Percentiles rank a stretch among this genome's conserved stretches.
These are phyloP conservation scores for Protomyces lactucae-debilis DNA, from an alignment of 1,139 yeast species.

Conservation along the genomic window DNA sequence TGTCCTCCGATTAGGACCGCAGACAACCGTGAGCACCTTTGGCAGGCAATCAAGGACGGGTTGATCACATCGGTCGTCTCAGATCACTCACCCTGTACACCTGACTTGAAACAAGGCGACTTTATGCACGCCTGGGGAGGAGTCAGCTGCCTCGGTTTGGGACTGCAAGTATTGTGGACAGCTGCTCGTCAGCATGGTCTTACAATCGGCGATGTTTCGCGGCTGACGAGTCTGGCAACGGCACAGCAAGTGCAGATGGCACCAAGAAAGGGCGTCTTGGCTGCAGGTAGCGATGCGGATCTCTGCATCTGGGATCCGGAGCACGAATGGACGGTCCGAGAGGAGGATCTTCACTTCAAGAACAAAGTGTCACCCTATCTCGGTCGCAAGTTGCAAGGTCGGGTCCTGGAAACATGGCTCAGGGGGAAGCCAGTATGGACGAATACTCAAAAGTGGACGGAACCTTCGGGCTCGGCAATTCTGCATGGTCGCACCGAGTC, in stretches of 20 bases:
- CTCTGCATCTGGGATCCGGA: conserved; percentile 47
- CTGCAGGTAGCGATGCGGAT: conserved; percentile 47
- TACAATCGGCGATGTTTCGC: conserved; percentile 45
- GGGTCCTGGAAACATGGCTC: conserved; percentile 68
- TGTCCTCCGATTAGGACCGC: conserved; percentile 48
- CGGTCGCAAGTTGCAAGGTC: conserved; percentile 62
- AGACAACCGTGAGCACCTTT: conserved; percentile 44
- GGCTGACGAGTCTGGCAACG: conserved; percentile 45
- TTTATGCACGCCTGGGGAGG: conserved; percentile 46
- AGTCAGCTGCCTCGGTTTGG: conserved; percentile 46
- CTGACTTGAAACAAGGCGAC: conserved; percentile 29
- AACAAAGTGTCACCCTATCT: conserved; percentile 82
- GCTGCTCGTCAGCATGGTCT: conserved; percentile 38
- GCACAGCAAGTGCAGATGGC: conserved; percentile 46
- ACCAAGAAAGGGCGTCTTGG: conserved; percentile 43
- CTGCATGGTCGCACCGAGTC: neutral
- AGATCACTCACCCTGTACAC: conserved; percentile 48
- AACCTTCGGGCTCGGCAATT: conserved; percentile 5
- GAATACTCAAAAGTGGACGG: neutral
- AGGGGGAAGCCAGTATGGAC: conserved; percentile 50
- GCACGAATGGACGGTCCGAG: conserved; percentile 32
- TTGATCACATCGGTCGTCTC: conserved; percentile 48
- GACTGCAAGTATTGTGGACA: conserved; percentile 41
- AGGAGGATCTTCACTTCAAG: conserved; percentile 54
- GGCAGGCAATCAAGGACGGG: conserved; percentile 47